A percentile compares a stretch with the other conserved stretches of the same genome.
Conservation (phyloP, 805 yeast species). For the Yarrowia sp. region DNA sequence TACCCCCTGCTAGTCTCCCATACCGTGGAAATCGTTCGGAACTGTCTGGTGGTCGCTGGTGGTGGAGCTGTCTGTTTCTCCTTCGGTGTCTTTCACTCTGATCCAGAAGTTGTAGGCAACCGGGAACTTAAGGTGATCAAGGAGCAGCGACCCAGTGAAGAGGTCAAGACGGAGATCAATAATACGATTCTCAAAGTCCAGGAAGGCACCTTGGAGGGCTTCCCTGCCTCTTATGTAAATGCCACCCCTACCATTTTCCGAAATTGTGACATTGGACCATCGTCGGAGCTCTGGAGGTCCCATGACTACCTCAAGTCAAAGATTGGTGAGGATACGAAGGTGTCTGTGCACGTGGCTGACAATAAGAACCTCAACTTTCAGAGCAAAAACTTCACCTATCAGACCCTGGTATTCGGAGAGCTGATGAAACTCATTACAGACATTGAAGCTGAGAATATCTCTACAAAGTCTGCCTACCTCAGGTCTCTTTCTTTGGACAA, state of each 20-base stretch:
- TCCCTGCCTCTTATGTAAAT: neutral
- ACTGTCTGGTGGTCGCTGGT: slow-evolving; percentile 42
- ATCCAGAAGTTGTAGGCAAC: slow-evolving; percentile 25
- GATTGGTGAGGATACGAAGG: slow-evolving; percentile 34
- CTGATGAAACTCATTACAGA: slow-evolving; percentile 33
- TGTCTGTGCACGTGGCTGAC: slow-evolving; percentile 36
- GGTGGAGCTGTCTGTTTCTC: slow-evolving; percentile 86
- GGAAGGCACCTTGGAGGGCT: neutral
- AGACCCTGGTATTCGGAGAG: slow-evolving; percentile 34
- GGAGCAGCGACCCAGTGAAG: neutral
- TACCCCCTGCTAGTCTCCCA: slow-evolving; percentile 55
- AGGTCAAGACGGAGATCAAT: neutral
- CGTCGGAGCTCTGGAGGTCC: slow-evolving; percentile 34
- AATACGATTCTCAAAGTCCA: neutral
- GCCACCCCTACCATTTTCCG: slow-evolving; percentile 34
- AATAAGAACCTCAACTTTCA: slow-evolving; percentile 35
- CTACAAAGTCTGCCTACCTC: slow-evolving; percentile 28
- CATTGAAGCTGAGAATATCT: neutral
- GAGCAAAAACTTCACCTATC: slow-evolving; percentile 37
- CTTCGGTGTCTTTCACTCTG: slow-evolving; percentile 61
- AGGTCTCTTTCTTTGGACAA: slow-evolving; percentile 35
- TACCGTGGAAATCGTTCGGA: slow-evolving; percentile 38
- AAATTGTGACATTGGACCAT: slow-evolving; percentile 34
- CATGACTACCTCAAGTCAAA: slow-evolving; percentile 34
- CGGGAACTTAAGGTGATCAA: neutral